Base-by-base conservation (phyloP, 2,329 filamentous ascomycete species). In the Kalmusia sp. region DNA sequence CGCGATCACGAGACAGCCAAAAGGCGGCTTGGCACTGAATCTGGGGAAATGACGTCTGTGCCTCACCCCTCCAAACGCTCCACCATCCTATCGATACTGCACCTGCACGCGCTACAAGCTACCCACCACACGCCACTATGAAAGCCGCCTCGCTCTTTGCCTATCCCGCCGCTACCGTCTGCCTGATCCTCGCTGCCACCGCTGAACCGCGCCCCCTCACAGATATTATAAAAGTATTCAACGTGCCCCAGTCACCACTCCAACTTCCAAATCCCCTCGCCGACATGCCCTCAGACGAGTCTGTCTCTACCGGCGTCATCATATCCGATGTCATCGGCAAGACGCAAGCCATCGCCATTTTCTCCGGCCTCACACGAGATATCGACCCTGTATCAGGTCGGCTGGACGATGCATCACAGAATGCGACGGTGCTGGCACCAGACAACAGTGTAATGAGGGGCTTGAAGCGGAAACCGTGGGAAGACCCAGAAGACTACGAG, bases 391-490 rank as follows among this genome's bases (percentile, higher is more conserved):
- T 93, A 17, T 83, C 86, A 8, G 76, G 79, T 19, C 89, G 90
- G 1, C 84, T 98, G 12, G 84, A 89, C 63, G 84, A 91, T 69
- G 74, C 81, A 0, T 69, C 77, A 1, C 75, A 82, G 52, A 93
- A 93, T 71, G 90, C 90, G 14, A 97, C 92, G 2, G 87, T 98
- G 21, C 85, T 98, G 2, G 93, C 93, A 4, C 95, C 95, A 0
- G 79, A 90, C 49, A 98, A 99, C 79, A 86, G 84, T 15, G 92
- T 88, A 3, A 86, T 99, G 67, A 89, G 90, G 60, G 79, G 76
- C 1, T 79, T 98, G 21, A 90, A 92, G 1, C 82, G 89, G 47
- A 98, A 97, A 73, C 93, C 93, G 0, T 96, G 91, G 91, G 91
- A 87, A 65, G 81, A 93, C 58, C 85, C 89, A 0, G 76, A 82